Base-by-base conservation (phyloP, 352 stramenopile species). In the Phytophthora capsici region DNA sequence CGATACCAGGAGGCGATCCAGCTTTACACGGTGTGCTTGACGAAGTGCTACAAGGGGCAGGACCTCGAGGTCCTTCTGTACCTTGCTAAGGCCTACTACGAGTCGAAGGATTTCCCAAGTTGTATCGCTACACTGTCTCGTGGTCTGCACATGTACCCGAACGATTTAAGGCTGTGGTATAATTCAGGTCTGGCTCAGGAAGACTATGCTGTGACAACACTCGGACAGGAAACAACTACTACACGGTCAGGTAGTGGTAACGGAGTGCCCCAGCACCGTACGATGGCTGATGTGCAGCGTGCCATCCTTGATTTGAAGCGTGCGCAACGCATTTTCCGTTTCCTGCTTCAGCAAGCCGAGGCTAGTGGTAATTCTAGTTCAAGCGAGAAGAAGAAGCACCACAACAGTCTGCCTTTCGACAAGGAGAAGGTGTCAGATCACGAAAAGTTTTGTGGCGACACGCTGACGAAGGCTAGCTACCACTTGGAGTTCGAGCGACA, bases 1-100 rank as follows among this genome's bases (percentile, higher is more conserved):
- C 96, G 97, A 30, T 98, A 99, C 68, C 86, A 93, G 23, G 96
- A 98, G 69, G 95, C 95, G 20, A 93, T 99, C 45, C 94, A 98
- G 74, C 88, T 98, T 52, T 99, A 98, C 69, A 95, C 96, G 36
- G 96, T 96, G 54, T 96, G 85, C 60, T 73, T 96, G 36, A 91
- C 63, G 58, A 97, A 97, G 73, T 96, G 91, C 55, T 96, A 95
- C 72, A 86, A 95, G 17, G 88, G 88, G 26, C 87, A 95, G 40
- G 88, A 96, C 51, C 63, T 95, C 3, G 82, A 93, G 63, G 78
- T 93, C 32, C 56, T 91, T 46, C 51, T 95, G 52, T 96, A 95
- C 57, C 57, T 96, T n/a, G 82, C 88, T 3, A 95, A 96, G 66
- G 88, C 88, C 19, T 94, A 94, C 64, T 96, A 95, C 69, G 87